A percentile compares a stretch with the other conserved stretches of the same genome.
These are phyloP conservation scores for Pseudonitzschia pungens DNA, from an alignment of 108 stramenopile genomes.

Conservation along the genomic window DNA sequence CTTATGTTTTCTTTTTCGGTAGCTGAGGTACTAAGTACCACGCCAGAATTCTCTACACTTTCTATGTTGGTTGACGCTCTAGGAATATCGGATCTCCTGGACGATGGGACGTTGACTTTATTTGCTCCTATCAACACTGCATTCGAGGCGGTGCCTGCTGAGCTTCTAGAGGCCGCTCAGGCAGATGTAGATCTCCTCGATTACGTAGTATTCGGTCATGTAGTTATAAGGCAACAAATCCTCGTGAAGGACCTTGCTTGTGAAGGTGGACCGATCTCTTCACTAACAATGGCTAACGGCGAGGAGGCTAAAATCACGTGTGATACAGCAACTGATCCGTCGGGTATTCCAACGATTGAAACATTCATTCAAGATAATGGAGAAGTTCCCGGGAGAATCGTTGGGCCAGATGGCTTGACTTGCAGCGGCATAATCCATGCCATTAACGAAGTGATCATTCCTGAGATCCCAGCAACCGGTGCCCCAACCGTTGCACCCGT, in stretches of 20 bases:
- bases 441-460: constrained; percentile 1
- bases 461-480: neutral
- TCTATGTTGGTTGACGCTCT: neutral
- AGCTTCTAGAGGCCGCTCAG: too few relatives aligned
- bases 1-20: neutral
- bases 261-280: constrained; percentile 1
- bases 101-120: neutral
- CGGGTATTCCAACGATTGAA: too few relatives aligned
- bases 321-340: neutral
- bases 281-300: constrained; percentile 7
- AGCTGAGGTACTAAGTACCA: constrained; percentile 9
- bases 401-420: constrained; percentile 8
- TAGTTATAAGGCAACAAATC: neutral
- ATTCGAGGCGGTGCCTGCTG: neutral
- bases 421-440: constrained; percentile 11
- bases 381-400: neutral
- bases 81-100: neutral
- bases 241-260: neutral
- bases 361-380: neutral
- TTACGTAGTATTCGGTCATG: constrained; percentile 8
- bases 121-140: constrained; percentile 5
- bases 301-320: constrained; percentile 8
- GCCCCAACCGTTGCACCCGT: neutral
- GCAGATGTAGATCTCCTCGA: too few relatives aligned
- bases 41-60: constrained; percentile 15